Base-by-base conservation (phyloP, 1,284 basidiomycete genomes). In the Lignosus rhinocerotis region DNA sequence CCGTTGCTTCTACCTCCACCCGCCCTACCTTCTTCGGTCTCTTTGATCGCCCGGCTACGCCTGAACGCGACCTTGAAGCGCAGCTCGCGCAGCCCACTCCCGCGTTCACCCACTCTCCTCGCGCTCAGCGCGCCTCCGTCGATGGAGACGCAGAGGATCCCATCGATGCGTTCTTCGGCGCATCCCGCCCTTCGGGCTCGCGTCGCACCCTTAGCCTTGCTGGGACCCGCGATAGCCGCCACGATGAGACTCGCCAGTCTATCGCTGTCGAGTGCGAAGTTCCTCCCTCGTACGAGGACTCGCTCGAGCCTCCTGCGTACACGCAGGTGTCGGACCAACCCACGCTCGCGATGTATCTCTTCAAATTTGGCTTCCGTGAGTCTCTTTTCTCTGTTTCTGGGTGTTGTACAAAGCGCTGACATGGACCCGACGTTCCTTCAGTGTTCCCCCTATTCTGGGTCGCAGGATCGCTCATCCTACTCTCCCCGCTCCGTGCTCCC, bases 401-500 rank as follows among this genome's bases (percentile, higher is more conserved):
- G n/a, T 14, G 9, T 30, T 16, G 16, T 21, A n/a, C 16, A 31
- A 34, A 8, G 16, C 31, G 19, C 44, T 58, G 19, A 51, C 25
- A n/a, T 43, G 54, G 41, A 52, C 11, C 12, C 16, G 14, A 14
- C 10, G 14, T 30, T 1, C 32, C 16, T 1, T 39, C 42, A 79
- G 78, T 79, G 51, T 80, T 78, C 66, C 78, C 77, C 6, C 58
- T 76, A 21, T 78, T 80, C 65, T 79, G 78, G 78, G 63, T 71
- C 8, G 63, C 77, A 6, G 78, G 78, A 8, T 67, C 72, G 44
- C 67, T 74, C 61, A 72, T 79, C 60, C 67, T 79, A 45, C 67
- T 76, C 56, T 72, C 69, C 8, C 76, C 78, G 6, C 69, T 79
- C 50, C 64, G 67, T 3, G 73, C 75, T 44, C 71, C 74, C 12